Evolutionary conservation across 2,329 filamentous ascomycete species (phyloP), one percentile per base, ranked within the genome.

Genomic region (Diaporthe batatas): DNA sequence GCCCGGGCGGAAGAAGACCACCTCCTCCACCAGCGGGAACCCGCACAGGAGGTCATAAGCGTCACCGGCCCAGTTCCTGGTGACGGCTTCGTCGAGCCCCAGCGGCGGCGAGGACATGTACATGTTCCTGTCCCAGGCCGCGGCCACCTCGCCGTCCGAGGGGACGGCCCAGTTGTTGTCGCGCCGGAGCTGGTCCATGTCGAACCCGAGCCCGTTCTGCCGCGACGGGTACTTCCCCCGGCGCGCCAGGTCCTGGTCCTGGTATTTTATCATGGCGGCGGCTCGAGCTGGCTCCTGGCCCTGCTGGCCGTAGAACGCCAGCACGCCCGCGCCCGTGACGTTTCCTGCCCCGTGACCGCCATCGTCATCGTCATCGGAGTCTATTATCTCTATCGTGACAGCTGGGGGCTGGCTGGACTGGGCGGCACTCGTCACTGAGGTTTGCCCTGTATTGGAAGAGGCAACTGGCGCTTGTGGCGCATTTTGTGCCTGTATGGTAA

Each of bases 11-110:
- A 79, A 59, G 59, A 82, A 81, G 3, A 75, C 76, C n/a, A 82
- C 77, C 8, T 79, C 72, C 71, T 82, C 80, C 21, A 82, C 76
- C 55, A 82, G 76, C 5, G 81, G 81, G 44, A 81, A 79, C 0
- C 80, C 80, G n/a, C 73, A 74, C 72, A 74, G 68, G 42, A 80
- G 49, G 12, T 6, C 57, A 2, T 10, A 6, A 11, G 6, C 12
- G 8, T 53, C 57, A 4, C 8, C n/a, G 29, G 47, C 23, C 71
- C 70, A 72, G 65, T 65, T 58, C 16, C n/a, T 25, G 12, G 12
- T 58, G n/a, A 75, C 69, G 54, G 77, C 65, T 42, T n/a, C 21
- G 51, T 74, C 73, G 10, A 73, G 39, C 25, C 54, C 47, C 36
- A 44, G 8, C 7, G 54, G 62, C 55, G 25, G 8, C 2, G 29